Evolutionary conservation across 495 filamentous ascomycete genomes (phyloP), one percentile per base, ranked within the genome.

Genomic region (Hypoxylon fuscum): DNA sequence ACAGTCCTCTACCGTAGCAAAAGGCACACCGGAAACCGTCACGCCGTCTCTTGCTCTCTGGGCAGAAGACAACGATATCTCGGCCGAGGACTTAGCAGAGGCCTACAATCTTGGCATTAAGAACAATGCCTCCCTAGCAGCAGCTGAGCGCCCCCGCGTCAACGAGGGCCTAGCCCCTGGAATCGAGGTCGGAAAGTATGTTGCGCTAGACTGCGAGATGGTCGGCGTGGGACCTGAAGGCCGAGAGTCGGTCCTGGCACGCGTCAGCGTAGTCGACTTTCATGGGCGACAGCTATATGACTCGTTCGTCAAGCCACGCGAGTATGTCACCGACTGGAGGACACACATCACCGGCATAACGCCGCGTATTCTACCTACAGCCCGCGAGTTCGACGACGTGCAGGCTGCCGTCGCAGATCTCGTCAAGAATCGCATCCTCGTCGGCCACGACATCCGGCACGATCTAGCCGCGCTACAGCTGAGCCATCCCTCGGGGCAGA

Each of bases 171-270:
- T 85, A 4, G 72, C 80, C 5, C 59, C 73, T 2, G 68, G 60
- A 17, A 29, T 76, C 12, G 84, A 89, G 41, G 69, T 89, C 41
- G 93, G 93, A 47, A 95, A 92, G 81, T 98, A 95, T 69, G 73
- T 98, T 40, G 89, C 91, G 29, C 83, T 98, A 40, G 96, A 98
- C 78, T 98, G 95, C 75, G 95, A 98, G 77, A 98, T 98, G 95
- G 94, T 98, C 14, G 95, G 95, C 34, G 85, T 92, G 9, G 92
- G 92, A 1, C 85, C 88, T 1, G 82, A 81, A 2, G 86, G 88
- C 35, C 85, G 90, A 68, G 74, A 77, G 9, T 88, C 87, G 9
- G 85, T 84, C 2, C 83, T 98, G 25, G 95, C 96, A 2, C 84
- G 95, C 10, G 88, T 93, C 50, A 92, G 89, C 68, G 79, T 96